A percentile compares a stretch with the other conserved stretches of the same genome.
phyloP scores from a whole-genome alignment of 805 yeast genomes.

The Starmera quercuum region DNA sequence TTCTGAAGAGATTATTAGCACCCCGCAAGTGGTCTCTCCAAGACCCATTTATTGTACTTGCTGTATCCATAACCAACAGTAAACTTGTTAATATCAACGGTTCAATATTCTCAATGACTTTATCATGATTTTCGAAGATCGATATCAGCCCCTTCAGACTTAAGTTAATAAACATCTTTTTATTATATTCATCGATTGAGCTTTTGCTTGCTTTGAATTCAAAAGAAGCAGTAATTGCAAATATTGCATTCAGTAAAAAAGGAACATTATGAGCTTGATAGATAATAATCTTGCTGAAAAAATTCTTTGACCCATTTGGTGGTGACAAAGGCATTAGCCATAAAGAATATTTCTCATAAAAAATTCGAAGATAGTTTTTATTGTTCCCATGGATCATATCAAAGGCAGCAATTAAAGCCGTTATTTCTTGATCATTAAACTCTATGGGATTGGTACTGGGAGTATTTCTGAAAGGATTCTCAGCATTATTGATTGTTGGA shows the following conservation, averaged over 20 bases:
- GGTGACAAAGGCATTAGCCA: slow-evolving; percentile 1
- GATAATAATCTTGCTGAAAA: slow-evolving; percentile 39
- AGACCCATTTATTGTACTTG: slow-evolving; percentile 23
- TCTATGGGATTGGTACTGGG: background rate
- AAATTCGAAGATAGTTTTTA: background rate
- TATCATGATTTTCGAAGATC: slow-evolving; percentile 30
- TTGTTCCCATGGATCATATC: background rate
- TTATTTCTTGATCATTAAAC: background rate
- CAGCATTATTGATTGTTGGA: background rate
- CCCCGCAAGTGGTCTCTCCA: slow-evolving; percentile 57
- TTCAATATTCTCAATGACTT: slow-evolving; percentile 42
- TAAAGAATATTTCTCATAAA: background rate
- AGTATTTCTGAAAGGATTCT: background rate
- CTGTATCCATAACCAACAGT: slow-evolving; percentile 48
- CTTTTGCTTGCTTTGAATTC: slow-evolving; percentile 25
- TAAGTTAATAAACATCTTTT: slow-evolving; percentile 30
- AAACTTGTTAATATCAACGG: slow-evolving; percentile 57
- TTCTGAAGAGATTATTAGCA: slow-evolving; percentile 47
- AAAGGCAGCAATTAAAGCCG: background rate
- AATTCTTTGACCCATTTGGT: slow-evolving; percentile 28
- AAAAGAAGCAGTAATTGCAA: slow-evolving; percentile 47
- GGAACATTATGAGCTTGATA: slow-evolving; percentile 36
- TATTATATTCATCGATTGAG: background rate
- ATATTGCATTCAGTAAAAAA: slow-evolving; percentile 40
- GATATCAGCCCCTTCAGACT: slow-evolving; percentile 32